A percentile compares a stretch with the other conserved stretches of the same genome.
phyloP scores from a whole-genome alignment of 75 land plant species.

The Sequoiadendron giganteum region DNA sequence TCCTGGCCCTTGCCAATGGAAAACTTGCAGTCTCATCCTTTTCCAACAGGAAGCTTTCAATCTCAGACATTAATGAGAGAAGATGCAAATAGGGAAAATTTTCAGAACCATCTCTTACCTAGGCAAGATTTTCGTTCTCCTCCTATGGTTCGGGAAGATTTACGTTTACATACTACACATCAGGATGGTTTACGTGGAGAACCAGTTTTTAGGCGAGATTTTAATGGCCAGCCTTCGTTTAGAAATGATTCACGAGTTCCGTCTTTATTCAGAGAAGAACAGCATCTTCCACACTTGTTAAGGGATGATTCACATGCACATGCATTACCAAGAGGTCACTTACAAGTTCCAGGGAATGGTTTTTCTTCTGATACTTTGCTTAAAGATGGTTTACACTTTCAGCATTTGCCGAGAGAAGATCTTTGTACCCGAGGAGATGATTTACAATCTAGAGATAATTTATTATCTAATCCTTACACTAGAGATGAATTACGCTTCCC shows the following conservation, averaged over 20 bases:
- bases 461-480: conserved; percentile 3
- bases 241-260: conserved; percentile 14
- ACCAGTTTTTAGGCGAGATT: not conserved
- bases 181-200: conserved; percentile 5
- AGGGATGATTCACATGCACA: conserved; percentile 13
- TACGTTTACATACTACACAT: not conserved
- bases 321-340: conserved; percentile 4
- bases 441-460: conserved; percentile 10
- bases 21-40: not conserved
- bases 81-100: conserved; percentile 4
- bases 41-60: conserved; percentile 11
- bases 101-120: conserved; percentile 1
- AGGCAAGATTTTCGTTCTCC: conserved; percentile 10
- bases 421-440: not conserved
- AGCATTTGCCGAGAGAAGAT: conserved; percentile 12
- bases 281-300: not conserved
- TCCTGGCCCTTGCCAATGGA: not conserved
- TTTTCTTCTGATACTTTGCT: not conserved
- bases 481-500: not conserved
- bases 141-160: conserved; percentile 7
- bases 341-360: not conserved
- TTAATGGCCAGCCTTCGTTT: conserved; percentile 16
- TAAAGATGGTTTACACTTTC: conserved; percentile 5
- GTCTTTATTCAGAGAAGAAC: conserved; percentile 14
- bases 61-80: conserved; percentile 9